Base-by-base conservation (phyloP, 176 grass and related monocot species). In the Tillandsia fasciculata region DNA sequence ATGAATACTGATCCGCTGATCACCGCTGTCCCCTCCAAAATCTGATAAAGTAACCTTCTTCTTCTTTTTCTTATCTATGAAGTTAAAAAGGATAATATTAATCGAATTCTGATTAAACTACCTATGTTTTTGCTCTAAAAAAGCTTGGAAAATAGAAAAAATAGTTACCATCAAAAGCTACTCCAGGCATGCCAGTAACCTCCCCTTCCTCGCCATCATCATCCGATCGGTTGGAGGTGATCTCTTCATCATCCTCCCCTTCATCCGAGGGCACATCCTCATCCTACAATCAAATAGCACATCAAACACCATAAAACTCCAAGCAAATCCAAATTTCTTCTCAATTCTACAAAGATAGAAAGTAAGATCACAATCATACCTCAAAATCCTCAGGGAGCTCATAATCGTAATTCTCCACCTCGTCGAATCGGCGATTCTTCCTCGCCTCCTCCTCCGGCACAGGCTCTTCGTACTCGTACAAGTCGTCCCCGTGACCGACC, bases 231-330 rank as follows among this genome's bases (percentile, higher is more conserved):
- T 81, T 86, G 18, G 33, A 42, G 33, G 33, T 42, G 33, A 42
- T 42, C 33, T 83, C 76, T 0, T 81, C 88, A 66, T 84, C 83
- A 64, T 90, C 84, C 7, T 88, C 87, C 3, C 83, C 91, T 84
- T 96, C 87, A 51, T 99, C 94, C 15, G 94, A 99, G 42, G 84
- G 74, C 58, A 99, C 84, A 50, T 93, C 75, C 71, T 90, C 94
- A 23, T 99, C 89, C 94, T 99, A 73, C 23, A 72, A 83, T 13
- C n/a, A 53, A 67, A 53, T 12, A 67, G 11, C 26, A 29, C 4
- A 72, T 6, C 17, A 50, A 22, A 71, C 51, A 13, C 28, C 20
- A 59, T 10, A 74, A 51, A 42, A 59, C 6, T 63, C 11, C 52
- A 49, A 42, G 8, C 66, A 15, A 63, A 49, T 70, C 10, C 10